These are phyloP conservation scores for Coniochaeta sp. DNA, from an alignment of 2,329 filamentous ascomycete genomes.

Conservation along the genomic window DNA sequence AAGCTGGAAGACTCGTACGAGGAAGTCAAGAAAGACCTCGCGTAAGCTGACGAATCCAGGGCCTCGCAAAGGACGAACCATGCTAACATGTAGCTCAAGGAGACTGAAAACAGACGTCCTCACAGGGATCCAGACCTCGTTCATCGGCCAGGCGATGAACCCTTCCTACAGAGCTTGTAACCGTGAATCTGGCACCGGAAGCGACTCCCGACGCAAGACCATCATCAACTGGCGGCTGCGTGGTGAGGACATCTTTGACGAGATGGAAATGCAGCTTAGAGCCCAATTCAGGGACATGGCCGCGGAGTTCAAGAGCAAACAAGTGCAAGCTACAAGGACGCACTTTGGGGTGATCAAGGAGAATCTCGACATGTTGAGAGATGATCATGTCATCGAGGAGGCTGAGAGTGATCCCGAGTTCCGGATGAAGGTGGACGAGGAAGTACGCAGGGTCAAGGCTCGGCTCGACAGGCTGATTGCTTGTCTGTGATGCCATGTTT, in stretches of 20 bases:
- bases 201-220: constrained; percentile 21
- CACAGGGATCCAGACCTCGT: constrained; percentile 27
- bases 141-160: constrained; percentile 28
- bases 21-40: constrained; percentile 11
- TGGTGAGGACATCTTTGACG: constrained; percentile 19
- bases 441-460: constrained; percentile 4
- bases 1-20: constrained; percentile 18
- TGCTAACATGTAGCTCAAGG: constrained; percentile 13
- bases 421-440: constrained; percentile 19
- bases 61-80: not conserved
- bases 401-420: constrained; percentile 28
- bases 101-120: constrained; percentile 23
- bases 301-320: constrained; percentile 12
- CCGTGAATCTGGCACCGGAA: constrained; percentile 24
- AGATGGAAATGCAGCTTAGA: constrained; percentile 19
- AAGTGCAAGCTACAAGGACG: constrained; percentile 7
- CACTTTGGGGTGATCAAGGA: constrained; percentile 19
- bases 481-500: not conserved
- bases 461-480: not conserved
- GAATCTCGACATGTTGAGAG: constrained; percentile 26
- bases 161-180: constrained; percentile 21
- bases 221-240: constrained; percentile 22
- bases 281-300: constrained; percentile 13
- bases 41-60: constrained; percentile 2
- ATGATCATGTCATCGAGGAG: constrained; percentile 28